Percentiles rank a stretch among this genome's conserved stretches.
These are phyloP conservation scores for Apophysomyces ossiformis DNA, from an alignment of 371 early-diverging fungal genomes.

Conservation along the genomic window DNA sequence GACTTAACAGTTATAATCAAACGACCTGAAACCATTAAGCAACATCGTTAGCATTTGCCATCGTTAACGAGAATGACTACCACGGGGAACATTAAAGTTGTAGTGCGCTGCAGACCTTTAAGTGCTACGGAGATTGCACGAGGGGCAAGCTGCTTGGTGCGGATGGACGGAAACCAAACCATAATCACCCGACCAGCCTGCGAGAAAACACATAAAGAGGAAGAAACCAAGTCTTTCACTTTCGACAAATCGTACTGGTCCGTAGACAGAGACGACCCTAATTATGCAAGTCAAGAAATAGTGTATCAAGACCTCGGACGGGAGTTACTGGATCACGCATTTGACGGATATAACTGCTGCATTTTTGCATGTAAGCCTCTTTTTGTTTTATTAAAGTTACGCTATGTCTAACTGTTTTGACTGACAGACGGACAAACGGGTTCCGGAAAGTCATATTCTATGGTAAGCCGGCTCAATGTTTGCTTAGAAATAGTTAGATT, in stretches of 20 bases:
- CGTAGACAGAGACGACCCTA: slow-evolving; percentile 57
- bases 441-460: slow-evolving; percentile 83
- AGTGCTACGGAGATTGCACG: slow-evolving; percentile 69
- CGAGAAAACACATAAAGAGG: slow-evolving; percentile 26
- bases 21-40: neutral
- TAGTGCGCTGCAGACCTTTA: slow-evolving; percentile 79
- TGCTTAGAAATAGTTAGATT: neutral
- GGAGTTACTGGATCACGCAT: slow-evolving; percentile 81
- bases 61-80: neutral
- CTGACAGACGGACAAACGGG: slow-evolving; percentile 83
- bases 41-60: neutral
- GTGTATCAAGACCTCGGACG: slow-evolving; percentile 81
- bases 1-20: neutral
- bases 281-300: slow-evolving; percentile 74
- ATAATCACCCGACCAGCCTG: slow-evolving; percentile 54
- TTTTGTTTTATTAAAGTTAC: slow-evolving; percentile 1
- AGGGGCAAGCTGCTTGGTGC: slow-evolving; percentile 59
- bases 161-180: slow-evolving; percentile 72
- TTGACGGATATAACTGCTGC: slow-evolving; percentile 85
- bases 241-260: slow-evolving; percentile 88
- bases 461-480: slow-evolving; percentile 51
- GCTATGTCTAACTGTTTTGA: neutral
- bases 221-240: slow-evolving; percentile 66
- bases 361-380: slow-evolving; percentile 77
- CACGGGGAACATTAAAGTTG: slow-evolving; percentile 74